Base-by-base conservation (phyloP, 176 grass and related monocot species). In the Carex pumila region DNA sequence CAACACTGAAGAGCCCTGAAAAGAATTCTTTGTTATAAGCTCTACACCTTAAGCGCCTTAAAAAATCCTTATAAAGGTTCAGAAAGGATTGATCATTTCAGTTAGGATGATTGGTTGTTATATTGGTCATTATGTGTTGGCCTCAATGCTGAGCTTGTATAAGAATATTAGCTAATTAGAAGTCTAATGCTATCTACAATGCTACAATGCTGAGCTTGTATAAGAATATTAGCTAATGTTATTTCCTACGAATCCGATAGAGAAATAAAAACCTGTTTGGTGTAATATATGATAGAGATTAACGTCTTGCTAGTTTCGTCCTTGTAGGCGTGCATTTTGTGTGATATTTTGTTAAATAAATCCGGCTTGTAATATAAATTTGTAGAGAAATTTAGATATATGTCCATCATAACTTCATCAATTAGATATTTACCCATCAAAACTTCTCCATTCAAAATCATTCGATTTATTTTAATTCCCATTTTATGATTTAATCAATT, bases 81-180 rank as follows among this genome's bases (percentile, higher is more conserved):
- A 22, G 41, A 11, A 50, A 50, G 29, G 49, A 55, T 71, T 2
- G 59, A 52, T 29, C 74, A 39, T 37, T 54, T 74, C 37, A 6
- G 34, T 43, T 10, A 29, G 15, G 37, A 85, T 79, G 64, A 25
- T 39, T 19, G 14, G 10, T 56, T 18, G 59, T 63, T 83, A 14
- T 82, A 81, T 83, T 68, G 91, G 88, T 56, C 88, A 93, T 88
- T 90, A 88, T 78, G 85, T 83, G 53, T 81, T 93, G 91, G 91
- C 84, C 80, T 65, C 6, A 13, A 74, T 74, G 3, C 21, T 57
- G 52, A 34, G 13, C 25, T 50, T 73, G 43, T 50, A 52, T 52
- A 73, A 73, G 18, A 73, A 72, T 49, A 49, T 47, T 73, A 50
- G 3, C n/a, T 25, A 25, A 25, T 25, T 25, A 25, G 25, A 25